A percentile compares a stretch with the other conserved stretches of the same genome.
Evolutionary conservation across 495 filamentous ascomycete genomes (phyloP).

Genomic region (Penicillium maclennaniae): DNA sequence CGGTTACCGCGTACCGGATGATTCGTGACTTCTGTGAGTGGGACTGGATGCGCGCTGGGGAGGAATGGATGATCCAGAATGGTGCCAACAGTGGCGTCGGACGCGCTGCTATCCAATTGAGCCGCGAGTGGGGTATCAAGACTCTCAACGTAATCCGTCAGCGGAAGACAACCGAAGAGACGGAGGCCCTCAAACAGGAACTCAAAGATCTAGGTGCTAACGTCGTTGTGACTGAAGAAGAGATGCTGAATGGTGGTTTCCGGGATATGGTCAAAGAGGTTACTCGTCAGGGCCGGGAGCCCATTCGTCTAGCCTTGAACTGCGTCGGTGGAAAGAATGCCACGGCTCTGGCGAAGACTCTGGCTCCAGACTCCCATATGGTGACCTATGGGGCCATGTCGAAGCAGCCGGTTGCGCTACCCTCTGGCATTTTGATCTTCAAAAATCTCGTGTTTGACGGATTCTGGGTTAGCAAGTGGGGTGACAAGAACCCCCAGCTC

Average conservation of each 20-base stretch:
- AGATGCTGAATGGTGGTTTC: slow-evolving; percentile 64
- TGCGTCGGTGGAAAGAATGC: slow-evolving; percentile 92
- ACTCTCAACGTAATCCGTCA: slow-evolving; percentile 82
- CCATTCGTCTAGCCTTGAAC: slow-evolving; percentile 75
- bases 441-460: slow-evolving; percentile 82
- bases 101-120: slow-evolving; percentile 82
- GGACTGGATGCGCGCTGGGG: slow-evolving; percentile 45
- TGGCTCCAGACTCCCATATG: slow-evolving; percentile 64
- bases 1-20: slow-evolving; percentile 90
- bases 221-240: slow-evolving; percentile 76
- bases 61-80: slow-evolving; percentile 92
- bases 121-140: slow-evolving; percentile 74
- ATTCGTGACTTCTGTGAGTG: slow-evolving; percentile 73
- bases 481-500: slow-evolving; percentile 65
- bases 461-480: slow-evolving; percentile 94
- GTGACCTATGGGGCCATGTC: slow-evolving; percentile 97
- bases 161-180: slow-evolving; percentile 56
- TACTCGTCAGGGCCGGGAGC: slow-evolving; percentile 64
- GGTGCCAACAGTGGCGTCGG: slow-evolving; percentile 93
- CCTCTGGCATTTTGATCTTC: slow-evolving; percentile 81
- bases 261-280: slow-evolving; percentile 58
- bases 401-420: slow-evolving; percentile 72
- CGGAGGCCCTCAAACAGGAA: slow-evolving; percentile 65
- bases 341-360: slow-evolving; percentile 62
- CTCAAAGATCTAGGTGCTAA: slow-evolving; percentile 69